Conservation (phyloP, 257 asterid species). For the Ophiorrhiza pumila region DNA sequence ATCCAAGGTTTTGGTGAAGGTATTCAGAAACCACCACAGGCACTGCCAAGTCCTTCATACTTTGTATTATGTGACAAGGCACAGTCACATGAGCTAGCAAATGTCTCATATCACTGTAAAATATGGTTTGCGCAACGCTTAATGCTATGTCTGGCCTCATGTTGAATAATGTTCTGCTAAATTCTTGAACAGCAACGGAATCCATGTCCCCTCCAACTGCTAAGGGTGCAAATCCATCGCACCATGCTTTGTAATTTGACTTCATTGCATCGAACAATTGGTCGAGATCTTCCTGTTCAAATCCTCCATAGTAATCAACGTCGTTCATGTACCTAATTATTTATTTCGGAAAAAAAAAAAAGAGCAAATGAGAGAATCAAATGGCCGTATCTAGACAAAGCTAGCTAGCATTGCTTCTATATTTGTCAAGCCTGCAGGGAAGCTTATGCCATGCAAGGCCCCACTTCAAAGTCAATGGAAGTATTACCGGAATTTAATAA, state of each 20-base stretch:
- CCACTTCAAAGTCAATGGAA: background rate
- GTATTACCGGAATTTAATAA: background rate
- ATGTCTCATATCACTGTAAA: slow-evolving; percentile 57
- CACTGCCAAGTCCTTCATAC: slow-evolving; percentile 78
- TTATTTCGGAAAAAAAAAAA: background rate
- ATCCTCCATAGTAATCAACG: slow-evolving; percentile 81
- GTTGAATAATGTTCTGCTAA: slow-evolving; percentile 78
- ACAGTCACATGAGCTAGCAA: slow-evolving; percentile 43
- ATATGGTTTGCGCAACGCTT: slow-evolving; percentile 55
- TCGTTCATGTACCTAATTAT: slow-evolving; percentile 47
- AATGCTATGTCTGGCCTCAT: slow-evolving; percentile 89
- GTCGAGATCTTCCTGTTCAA: slow-evolving; percentile 54
- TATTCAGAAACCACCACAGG: slow-evolving; percentile 75
- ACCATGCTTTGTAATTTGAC: slow-evolving; percentile 76
- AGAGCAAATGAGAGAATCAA: background rate
- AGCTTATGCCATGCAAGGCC: background rate
- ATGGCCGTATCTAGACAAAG: too few species aligned
- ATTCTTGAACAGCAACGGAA: slow-evolving; percentile 69
- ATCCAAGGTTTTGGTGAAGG: slow-evolving; percentile 63
- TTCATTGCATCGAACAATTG: slow-evolving; percentile 61
- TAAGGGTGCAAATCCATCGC: slow-evolving; percentile 72
- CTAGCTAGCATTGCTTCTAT: too few species aligned
- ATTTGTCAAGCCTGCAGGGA: background rate
- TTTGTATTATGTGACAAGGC: slow-evolving; percentile 82
- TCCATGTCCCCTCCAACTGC: slow-evolving; percentile 88